Percentiles rank a stretch among this genome's conserved stretches.
Evolutionary conservation across 2,329 filamentous ascomycete genomes (phyloP).

Genomic region (Ploettnerulaceae sp.): DNA sequence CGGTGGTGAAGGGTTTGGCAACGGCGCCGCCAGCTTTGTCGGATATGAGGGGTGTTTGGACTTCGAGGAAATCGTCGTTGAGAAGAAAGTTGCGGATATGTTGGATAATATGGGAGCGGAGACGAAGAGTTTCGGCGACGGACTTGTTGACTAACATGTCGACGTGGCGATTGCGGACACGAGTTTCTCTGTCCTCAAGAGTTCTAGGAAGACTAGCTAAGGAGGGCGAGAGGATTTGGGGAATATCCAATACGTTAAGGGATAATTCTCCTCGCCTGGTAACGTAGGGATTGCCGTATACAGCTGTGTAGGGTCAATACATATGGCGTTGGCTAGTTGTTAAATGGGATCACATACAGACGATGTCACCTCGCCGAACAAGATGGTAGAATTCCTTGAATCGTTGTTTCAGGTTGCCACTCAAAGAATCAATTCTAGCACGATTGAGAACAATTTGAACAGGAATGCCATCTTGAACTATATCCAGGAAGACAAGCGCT

Average conservation of each 20-base stretch:
- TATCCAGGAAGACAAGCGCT: constrained; percentile 79
- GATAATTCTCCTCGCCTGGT: constrained; percentile 69
- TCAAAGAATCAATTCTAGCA: constrained; percentile 39
- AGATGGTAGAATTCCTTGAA: constrained; percentile 61
- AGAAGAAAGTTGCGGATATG: constrained; percentile 71
- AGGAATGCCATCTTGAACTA: constrained; percentile 66
- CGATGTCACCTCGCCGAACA: constrained; percentile 75
- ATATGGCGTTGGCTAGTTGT: background rate
- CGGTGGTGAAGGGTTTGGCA: constrained; percentile 80
- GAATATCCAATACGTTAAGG: constrained; percentile 62
- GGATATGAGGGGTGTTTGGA: constrained; percentile 84
- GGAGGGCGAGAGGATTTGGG: constrained; percentile 69
- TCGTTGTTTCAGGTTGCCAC: constrained; percentile 35
- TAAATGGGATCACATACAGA: constrained; percentile 54
- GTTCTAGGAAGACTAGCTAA: constrained; percentile 72
- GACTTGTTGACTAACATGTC: constrained; percentile 75
- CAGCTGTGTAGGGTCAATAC: constrained; percentile 37
- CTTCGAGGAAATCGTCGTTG: constrained; percentile 71
- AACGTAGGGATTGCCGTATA: constrained; percentile 64
- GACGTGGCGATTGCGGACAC: constrained; percentile 73
- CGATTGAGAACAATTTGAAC: constrained; percentile 75
- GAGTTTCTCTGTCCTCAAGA: constrained; percentile 65
- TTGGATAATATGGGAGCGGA: constrained; percentile 70
- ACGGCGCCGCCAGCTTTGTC: constrained; percentile 80
- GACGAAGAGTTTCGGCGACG: constrained; percentile 62